These are phyloP conservation scores for Venturia pyrina DNA, from an alignment of 2,329 filamentous ascomycete species.

Conservation along the genomic window DNA sequence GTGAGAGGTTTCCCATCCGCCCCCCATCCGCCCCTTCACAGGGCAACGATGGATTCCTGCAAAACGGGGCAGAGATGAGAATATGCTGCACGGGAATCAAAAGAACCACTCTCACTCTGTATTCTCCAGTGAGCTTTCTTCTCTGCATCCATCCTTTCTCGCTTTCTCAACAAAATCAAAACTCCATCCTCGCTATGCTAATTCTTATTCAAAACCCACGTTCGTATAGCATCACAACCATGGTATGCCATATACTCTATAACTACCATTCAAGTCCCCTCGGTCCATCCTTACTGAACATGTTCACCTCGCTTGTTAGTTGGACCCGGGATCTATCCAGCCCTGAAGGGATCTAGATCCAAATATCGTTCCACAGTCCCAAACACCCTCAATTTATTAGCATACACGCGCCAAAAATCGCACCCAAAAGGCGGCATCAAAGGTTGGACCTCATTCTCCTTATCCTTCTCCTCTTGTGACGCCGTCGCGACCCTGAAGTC, in stretches of 20 bases:
- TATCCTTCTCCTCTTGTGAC: neutral
- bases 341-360: slow-evolving; percentile 7
- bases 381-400: slow-evolving; percentile 50
- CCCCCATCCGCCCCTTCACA: too few species aligned
- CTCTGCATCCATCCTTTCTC: neutral
- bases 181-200: neutral
- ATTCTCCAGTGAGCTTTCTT: neutral
- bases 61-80: too few species aligned
- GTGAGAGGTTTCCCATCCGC: too few species aligned
- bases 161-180: neutral
- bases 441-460: neutral
- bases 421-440: slow-evolving; percentile 43
- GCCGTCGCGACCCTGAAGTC: neutral
- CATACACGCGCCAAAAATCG: slow-evolving; percentile 48
- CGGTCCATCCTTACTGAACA: neutral
- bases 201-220: neutral
- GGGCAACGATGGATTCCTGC: too few species aligned
- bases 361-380: slow-evolving; percentile 41
- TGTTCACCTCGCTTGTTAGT: neutral
- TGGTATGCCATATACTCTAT: neutral
- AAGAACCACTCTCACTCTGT: neutral
- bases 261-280: neutral
- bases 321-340: neutral
- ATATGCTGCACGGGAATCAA: too few species aligned
- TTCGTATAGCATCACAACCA: neutral